Evolutionary conservation across 129 eudicot genomes (phyloP).

Genomic region (Ambrosia trifida): DNA sequence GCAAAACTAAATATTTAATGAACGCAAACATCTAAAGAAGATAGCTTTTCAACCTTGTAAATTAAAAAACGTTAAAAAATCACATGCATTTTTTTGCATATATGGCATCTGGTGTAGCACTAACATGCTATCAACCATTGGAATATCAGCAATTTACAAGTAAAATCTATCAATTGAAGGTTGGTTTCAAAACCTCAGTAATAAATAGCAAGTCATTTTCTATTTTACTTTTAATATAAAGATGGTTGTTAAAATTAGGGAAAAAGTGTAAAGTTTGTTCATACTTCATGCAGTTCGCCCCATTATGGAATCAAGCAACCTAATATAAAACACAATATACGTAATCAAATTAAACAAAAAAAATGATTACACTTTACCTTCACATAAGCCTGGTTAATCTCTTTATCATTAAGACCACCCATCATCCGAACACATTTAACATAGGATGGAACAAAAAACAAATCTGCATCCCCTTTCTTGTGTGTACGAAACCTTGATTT

Average conservation of each 20-base stretch:
- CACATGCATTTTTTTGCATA: neutral
- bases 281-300: neutral
- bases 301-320: neutral
- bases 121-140: neutral
- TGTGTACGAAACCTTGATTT: slow-evolving; percentile 81
- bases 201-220: neutral
- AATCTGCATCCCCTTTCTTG: slow-evolving; percentile 77
- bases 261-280: neutral
- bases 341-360: slow-evolving; percentile 7
- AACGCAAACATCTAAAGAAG: neutral
- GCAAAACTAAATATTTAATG: neutral
- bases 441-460: slow-evolving; percentile 86
- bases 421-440: slow-evolving; percentile 93
- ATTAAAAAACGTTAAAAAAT: too few species aligned
- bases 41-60: neutral
- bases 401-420: slow-evolving; percentile 88
- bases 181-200: neutral
- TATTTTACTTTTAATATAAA: neutral
- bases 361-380: slow-evolving; percentile 48
- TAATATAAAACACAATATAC: neutral
- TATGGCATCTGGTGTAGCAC: neutral
- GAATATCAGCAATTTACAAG: neutral
- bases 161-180: neutral
- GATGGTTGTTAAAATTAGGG: neutral
- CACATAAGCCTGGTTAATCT: slow-evolving; percentile 82